A percentile compares a stretch with the other conserved stretches of the same genome.
Conservation (phyloP, 148 eudicot species). For the Oxyria digyna region DNA sequence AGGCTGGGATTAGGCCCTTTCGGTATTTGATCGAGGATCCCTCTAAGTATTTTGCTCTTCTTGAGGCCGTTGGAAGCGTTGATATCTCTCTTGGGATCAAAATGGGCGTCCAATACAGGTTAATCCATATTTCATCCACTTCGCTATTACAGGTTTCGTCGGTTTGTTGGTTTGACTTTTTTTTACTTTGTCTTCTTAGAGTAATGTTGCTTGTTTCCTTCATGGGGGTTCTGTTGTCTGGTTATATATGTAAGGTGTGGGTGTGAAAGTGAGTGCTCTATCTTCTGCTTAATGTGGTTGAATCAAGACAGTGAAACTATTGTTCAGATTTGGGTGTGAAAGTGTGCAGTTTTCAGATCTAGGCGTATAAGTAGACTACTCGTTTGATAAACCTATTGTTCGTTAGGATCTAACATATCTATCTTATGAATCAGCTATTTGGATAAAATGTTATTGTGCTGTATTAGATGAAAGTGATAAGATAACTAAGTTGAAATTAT, state of each 20-base stretch:
- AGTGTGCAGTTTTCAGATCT: not conserved
- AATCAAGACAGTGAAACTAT: not conserved
- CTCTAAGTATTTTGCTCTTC: constrained; percentile 57
- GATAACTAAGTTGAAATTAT: not conserved
- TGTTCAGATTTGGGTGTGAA: not conserved
- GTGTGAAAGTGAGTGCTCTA: too few relatives aligned
- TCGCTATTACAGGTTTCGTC: not conserved
- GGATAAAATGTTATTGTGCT: not conserved
- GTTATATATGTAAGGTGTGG: not conserved
- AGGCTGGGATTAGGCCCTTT: constrained; percentile 59
- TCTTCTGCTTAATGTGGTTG: not conserved
- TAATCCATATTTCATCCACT: too few relatives aligned
- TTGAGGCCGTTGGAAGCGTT: constrained; percentile 75
- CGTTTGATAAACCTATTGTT: not conserved
- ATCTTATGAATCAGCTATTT: not conserved
- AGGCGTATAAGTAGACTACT: not conserved
- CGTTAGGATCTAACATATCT: not conserved
- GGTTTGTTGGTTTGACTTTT: not conserved
- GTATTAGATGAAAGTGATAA: not conserved
- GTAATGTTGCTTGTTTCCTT: too few relatives aligned
- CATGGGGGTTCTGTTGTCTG: too few relatives aligned
- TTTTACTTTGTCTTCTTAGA: not conserved
- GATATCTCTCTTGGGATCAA: constrained; percentile 87
- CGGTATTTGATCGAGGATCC: constrained; percentile 60
- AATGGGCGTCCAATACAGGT: constrained; percentile 91